Conservation (phyloP, 140 eudicot species). For the Senecio squalidus region DNA sequence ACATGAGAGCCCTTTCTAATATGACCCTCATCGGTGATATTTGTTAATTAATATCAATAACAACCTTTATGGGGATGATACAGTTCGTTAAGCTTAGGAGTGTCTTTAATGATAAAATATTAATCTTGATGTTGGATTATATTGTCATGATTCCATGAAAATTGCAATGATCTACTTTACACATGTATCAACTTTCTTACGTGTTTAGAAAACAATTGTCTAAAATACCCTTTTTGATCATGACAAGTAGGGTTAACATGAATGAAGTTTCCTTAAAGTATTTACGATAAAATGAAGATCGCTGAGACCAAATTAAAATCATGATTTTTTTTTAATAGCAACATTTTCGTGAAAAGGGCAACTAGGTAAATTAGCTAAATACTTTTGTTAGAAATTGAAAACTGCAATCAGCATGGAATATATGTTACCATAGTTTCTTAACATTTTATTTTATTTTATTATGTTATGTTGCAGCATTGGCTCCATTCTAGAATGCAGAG, state of each 20-base stretch:
- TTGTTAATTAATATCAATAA: no score
- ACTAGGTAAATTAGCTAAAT: neutral
- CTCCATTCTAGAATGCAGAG: conserved; percentile 86
- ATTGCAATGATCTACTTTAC: neutral
- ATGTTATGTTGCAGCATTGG: conserved; percentile 60
- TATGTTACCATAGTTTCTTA: neutral
- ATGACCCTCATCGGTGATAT: neutral
- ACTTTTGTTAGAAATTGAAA: neutral
- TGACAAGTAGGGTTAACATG: neutral
- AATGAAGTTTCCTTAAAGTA: neutral
- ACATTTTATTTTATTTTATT: neutral
- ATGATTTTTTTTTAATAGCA: no score
- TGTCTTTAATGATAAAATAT: no score
- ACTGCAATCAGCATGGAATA: neutral
- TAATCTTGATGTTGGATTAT: no score
- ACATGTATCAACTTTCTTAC: neutral
- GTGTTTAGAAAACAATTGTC: neutral
- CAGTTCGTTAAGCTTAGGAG: no score
- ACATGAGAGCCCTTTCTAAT: neutral
- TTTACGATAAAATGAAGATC: no score
- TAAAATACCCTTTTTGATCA: neutral
- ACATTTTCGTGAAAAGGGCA: no score
- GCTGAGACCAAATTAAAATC: no score
- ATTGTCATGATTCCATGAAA: neutral
- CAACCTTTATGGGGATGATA: no score